These are phyloP conservation scores for Trichoderma polysporum DNA, from an alignment of 2,329 filamentous ascomycete genomes.

Conservation along the genomic window DNA sequence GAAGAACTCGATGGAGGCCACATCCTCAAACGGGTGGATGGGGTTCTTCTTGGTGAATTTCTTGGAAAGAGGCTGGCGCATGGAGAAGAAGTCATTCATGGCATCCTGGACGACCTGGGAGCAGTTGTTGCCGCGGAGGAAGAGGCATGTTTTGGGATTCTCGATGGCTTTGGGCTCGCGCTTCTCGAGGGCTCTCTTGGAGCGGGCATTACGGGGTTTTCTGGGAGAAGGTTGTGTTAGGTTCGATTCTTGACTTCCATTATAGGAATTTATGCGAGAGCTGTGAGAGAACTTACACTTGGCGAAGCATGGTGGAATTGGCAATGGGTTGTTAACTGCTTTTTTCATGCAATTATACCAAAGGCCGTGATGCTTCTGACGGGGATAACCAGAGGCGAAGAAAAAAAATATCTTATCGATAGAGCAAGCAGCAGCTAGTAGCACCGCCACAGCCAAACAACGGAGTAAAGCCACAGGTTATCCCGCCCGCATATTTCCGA, in stretches of 20 bases:
- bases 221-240: slow-evolving; percentile 33
- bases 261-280: neutral
- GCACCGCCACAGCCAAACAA: slow-evolving; percentile 9
- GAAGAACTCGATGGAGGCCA: slow-evolving; percentile 88
- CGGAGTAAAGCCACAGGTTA: slow-evolving; percentile 3
- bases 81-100: slow-evolving; percentile 77
- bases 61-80: slow-evolving; percentile 81
- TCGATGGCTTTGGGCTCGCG: slow-evolving; percentile 85
- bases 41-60: slow-evolving; percentile 97
- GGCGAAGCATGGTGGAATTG: slow-evolving; percentile 45
- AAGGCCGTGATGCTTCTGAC: slow-evolving; percentile 1
- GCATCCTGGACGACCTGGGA: slow-evolving; percentile 81
- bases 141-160: slow-evolving; percentile 85
- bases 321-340: slow-evolving; percentile 19
- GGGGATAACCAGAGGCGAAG: neutral
- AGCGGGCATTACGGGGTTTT: slow-evolving; percentile 73
- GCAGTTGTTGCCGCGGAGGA: slow-evolving; percentile 84
- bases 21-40: slow-evolving; percentile 91
- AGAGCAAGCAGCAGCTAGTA: slow-evolving; percentile 21
- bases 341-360: neutral
- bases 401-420: slow-evolving; percentile 39
- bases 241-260: neutral
- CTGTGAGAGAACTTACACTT: slow-evolving; percentile 43
- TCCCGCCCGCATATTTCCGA: neutral
- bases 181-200: slow-evolving; percentile 91